Base-by-base conservation (phyloP, 2,329 filamentous ascomycete genomes). In the Aspergillus aculeatus region DNA sequence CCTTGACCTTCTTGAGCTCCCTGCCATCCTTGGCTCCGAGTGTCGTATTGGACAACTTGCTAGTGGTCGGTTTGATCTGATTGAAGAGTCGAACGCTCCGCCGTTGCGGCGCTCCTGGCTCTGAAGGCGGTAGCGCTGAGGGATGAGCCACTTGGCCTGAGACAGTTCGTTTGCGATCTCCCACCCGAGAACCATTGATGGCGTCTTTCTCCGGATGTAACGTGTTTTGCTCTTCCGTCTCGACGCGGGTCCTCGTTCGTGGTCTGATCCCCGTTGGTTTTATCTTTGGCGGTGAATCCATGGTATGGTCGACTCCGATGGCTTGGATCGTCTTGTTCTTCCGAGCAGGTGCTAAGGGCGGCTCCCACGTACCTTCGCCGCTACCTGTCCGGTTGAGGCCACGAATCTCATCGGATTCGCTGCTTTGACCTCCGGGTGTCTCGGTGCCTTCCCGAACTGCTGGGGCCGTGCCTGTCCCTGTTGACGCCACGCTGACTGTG, bases 101-200 rank as follows among this genome's bases (percentile, higher is more conserved):
- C 68, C 90, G 82, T 65, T 89, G 86, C 2, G 85, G 83, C 19
- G 82, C 83, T 47, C 83, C 82, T 47, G 85, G 84, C 66, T 92
- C 89, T 61, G 87, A 83, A 29, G 84, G 74, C 32, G 32, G 32
- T 56, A 84, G 85, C 79, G 82, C 63, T 76, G 78, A 52, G 75
- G 84, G 52, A 84, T 78, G 73, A 38, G 77, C 77, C 48, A 81
- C 79, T 66, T 96, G 91, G 4, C 94, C 94, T 47, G 94, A 96
- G n/a, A 96, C 85, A 1, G 92, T 97, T 66, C 94, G 87, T 78
- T 97, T 98, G 73, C 92, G 86, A 61, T 93, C 90, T 14, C 82
- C 74, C 62, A 62, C 80, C 66, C 63, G 77, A 56, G 71, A 67
- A 53, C 68, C 70, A 55, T 69, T 69, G 38, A 69, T 67, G 35